These are phyloP conservation scores for Aeminium ludgeri DNA, from an alignment of 495 filamentous ascomycete species.

Conservation along the genomic window DNA sequence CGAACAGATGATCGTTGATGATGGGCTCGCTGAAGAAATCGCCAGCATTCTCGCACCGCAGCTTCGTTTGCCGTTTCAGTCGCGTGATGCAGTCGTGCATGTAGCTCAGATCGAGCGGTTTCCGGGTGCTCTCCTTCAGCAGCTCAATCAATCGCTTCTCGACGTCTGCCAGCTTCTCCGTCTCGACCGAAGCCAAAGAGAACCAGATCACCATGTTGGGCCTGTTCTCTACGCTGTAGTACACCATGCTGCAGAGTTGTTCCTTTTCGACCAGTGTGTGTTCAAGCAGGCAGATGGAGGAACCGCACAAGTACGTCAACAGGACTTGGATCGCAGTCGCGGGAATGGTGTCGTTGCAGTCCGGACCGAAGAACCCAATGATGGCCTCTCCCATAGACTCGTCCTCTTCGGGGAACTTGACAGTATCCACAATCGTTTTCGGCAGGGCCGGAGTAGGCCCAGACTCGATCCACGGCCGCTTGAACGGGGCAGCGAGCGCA, in stretches of 20 bases:
- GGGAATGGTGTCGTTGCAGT: slow-evolving; percentile 43
- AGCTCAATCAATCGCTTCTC: slow-evolving; percentile 74
- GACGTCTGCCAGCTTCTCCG: slow-evolving; percentile 65
- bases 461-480: slow-evolving; percentile 81
- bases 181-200: slow-evolving; percentile 66
- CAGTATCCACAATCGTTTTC: slow-evolving; percentile 51
- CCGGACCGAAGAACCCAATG: slow-evolving; percentile 71
- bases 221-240: slow-evolving; percentile 54
- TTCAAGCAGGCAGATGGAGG: slow-evolving; percentile 79
- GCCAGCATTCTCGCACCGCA: slow-evolving; percentile 56
- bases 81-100: slow-evolving; percentile 69
- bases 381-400: slow-evolving; percentile 77
- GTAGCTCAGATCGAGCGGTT: slow-evolving; percentile 75
- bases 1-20: slow-evolving; percentile 84
- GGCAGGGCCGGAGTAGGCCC: slow-evolving; percentile 51
- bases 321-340: slow-evolving; percentile 51
- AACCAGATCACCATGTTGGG: slow-evolving; percentile 74
- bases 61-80: slow-evolving; percentile 61
- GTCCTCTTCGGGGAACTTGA: slow-evolving; percentile 94
- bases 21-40: slow-evolving; percentile 62
- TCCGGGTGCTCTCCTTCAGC: slow-evolving; percentile 58
- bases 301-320: slow-evolving; percentile 73
- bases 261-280: slow-evolving; percentile 88
- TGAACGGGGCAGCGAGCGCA: slow-evolving; percentile 54
- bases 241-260: slow-evolving; percentile 69